Evolutionary conservation across 257 asterid genomes (phyloP), one percentile per base, ranked within the genome.

Genomic region (Rauvolfia tetraphylla): DNA sequence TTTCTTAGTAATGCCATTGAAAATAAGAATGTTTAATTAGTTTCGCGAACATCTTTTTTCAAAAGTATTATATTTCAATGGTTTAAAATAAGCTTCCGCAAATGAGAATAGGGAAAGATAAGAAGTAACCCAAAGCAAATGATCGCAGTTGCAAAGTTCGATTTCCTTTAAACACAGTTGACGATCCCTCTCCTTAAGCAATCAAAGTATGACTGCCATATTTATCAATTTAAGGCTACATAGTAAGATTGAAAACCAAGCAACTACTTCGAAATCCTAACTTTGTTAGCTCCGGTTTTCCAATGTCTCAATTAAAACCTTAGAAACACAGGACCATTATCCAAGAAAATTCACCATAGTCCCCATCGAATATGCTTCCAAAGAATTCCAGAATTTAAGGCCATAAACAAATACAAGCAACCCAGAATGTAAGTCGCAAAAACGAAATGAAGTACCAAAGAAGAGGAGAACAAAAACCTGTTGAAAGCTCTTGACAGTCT

Each of bases 401-500:
- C 33, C 20, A 67, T 67, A 38, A 38, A 22, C 72, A 67, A 20
- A 23, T 38, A 20, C 4, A 66, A 1, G 25, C 17, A 23, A 22
- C 13, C 71, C 25, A 53, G 59, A 53, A 53, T 5, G 13, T 1
- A 49, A 4, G 20, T 3, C 23, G 0, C 0, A 53, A 0, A 53
- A 53, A 22, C 18, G 20, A 20, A 53, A 10, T 18, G 51, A 38
- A 70, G 25, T 44, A n/a, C 15, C 4, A 27, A 42, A 31, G 7
- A 41, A 70, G 5, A 17, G n/a, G 29, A 68, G 54, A 14, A 15
- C 17, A 23, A 11, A 34, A 20, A 93, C 98, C 98, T 93, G 95
- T 59, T 93, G 98, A 75, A 93, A 93, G 87, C 98, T 90, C 86
- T 93, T 91, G 84, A 93, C 80, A 9, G 98, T 93, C 87, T 89